A percentile compares a stretch with the other conserved stretches of the same genome.
Evolutionary conservation across 2,329 filamentous ascomycete species (phyloP).

Genomic region (Coniochaeta sp.): DNA sequence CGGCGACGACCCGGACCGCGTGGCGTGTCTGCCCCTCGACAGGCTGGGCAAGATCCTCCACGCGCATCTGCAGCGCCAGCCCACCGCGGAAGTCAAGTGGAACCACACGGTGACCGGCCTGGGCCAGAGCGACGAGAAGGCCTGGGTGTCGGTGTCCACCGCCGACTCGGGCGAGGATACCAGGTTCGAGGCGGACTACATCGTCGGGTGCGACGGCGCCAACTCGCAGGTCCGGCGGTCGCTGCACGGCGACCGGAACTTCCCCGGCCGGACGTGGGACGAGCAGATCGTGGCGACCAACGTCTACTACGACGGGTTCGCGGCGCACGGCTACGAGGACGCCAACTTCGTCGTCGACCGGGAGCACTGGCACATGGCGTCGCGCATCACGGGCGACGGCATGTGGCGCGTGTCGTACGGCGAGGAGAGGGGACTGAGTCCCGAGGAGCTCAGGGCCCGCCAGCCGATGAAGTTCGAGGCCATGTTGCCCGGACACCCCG

Average conservation of each 20-base stretch:
- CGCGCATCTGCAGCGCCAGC: constrained; percentile 19
- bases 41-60: constrained; percentile 28
- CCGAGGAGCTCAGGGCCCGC: constrained; percentile 32
- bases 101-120: constrained; percentile 24
- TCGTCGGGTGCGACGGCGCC: constrained; percentile 33
- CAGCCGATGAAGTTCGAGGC: constrained; percentile 34
- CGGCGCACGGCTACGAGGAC: constrained; percentile 14
- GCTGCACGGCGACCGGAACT: constrained; percentile 22
- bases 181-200: constrained; percentile 25
- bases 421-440: constrained; percentile 30
- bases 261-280: neutral
- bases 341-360: constrained; percentile 41
- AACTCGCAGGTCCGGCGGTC: constrained; percentile 23
- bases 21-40: constrained; percentile 31
- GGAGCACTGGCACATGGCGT: constrained; percentile 42
- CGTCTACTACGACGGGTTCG: constrained; percentile 21
- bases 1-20: constrained; percentile 16
- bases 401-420: constrained; percentile 45
- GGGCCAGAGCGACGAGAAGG: constrained; percentile 19
- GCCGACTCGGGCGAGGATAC: constrained; percentile 6
- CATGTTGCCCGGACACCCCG: constrained; percentile 38
- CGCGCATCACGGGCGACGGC: constrained; percentile 37
- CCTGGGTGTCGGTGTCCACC: constrained; percentile 15
- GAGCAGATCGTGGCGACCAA: neutral
- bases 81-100: constrained; percentile 23